Conservation (phyloP, 1,139 yeast species). For the Yamadazyma kanchanaburiensis region DNA sequence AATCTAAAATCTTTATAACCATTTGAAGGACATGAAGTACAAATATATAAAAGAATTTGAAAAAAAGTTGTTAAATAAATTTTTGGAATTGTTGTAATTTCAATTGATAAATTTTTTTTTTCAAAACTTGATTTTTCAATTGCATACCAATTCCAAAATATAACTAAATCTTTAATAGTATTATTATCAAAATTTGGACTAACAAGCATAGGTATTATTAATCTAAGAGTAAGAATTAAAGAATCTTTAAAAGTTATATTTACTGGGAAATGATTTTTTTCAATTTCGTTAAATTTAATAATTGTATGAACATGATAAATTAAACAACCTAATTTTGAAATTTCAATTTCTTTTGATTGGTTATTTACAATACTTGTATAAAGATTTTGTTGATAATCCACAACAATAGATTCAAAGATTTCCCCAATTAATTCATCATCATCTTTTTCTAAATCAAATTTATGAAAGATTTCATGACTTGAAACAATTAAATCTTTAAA, state of each 20-base stretch:
- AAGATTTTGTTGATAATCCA: conserved; percentile 33
- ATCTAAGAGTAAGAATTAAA: conserved; percentile 28
- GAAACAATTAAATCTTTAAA: conserved; percentile 33
- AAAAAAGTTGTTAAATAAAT: conserved; percentile 28
- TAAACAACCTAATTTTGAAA: conserved; percentile 27
- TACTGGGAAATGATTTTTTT: conserved; percentile 7
- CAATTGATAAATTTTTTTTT: conserved; percentile 21
- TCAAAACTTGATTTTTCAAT: conserved; percentile 20
- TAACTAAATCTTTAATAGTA: conserved; percentile 27
- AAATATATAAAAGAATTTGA: conserved; percentile 30
- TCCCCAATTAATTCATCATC: conserved; percentile 25
- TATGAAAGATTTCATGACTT: conserved; percentile 23
- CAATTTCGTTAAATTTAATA: conserved; percentile 5
- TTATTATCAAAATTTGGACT: conserved; percentile 20
- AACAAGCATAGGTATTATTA: conserved; percentile 37
- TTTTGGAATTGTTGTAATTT: conserved; percentile 30
- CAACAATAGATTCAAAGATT: conserved; percentile 31
- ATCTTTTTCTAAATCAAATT: conserved; percentile 18
- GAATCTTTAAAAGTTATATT: conserved; percentile 30
- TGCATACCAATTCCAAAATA: conserved; percentile 43
- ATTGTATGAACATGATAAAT: conserved; percentile 13
- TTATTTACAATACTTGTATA: conserved; percentile 18
- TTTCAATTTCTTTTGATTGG: conserved; percentile 19
- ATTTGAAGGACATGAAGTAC: conserved; percentile 13
- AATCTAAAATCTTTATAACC: conserved; percentile 20